phyloP scores from a whole-genome alignment of 257 asterid species.

The Jacaranda copaia region DNA sequence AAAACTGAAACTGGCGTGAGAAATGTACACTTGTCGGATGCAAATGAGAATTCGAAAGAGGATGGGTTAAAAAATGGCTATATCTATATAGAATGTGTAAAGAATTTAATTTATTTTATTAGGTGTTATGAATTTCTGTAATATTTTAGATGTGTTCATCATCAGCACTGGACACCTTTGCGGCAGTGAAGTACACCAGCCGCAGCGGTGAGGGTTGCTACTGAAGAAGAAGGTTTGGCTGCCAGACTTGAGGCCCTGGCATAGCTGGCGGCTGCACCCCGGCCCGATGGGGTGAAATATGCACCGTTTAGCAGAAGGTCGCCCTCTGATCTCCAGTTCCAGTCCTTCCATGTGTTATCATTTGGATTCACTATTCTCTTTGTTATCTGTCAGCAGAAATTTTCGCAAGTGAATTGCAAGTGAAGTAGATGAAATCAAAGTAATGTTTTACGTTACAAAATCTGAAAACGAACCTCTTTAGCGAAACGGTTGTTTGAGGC shows the following conservation, averaged over 20 bases:
- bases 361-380: slow-evolving; percentile 41
- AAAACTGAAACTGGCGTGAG: neutral
- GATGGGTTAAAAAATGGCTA: no score
- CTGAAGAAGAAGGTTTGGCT: slow-evolving; percentile 51
- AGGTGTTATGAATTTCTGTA: neutral
- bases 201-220: slow-evolving; percentile 46
- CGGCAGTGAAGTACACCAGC: slow-evolving; percentile 59
- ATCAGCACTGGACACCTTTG: slow-evolving; percentile 47
- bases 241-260: slow-evolving; percentile 59
- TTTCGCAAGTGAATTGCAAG: neutral
- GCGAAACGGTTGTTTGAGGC: slow-evolving; percentile 54
- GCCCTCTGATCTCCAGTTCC: slow-evolving; percentile 73
- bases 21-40: neutral
- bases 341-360: slow-evolving; percentile 43
- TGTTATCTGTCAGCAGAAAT: slow-evolving; percentile 42
- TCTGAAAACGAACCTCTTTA: slow-evolving; percentile 46
- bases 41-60: no score
- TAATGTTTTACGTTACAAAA: neutral
- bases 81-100: neutral
- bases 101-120: neutral
- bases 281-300: slow-evolving; percentile 54
- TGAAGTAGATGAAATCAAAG: neutral
- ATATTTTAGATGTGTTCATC: neutral
- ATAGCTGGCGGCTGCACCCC: slow-evolving; percentile 40
- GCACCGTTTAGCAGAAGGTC: slow-evolving; percentile 60